Evolutionary conservation across 164 flowering plant species (phyloP).

Genomic region (Houttuynia cordata): DNA sequence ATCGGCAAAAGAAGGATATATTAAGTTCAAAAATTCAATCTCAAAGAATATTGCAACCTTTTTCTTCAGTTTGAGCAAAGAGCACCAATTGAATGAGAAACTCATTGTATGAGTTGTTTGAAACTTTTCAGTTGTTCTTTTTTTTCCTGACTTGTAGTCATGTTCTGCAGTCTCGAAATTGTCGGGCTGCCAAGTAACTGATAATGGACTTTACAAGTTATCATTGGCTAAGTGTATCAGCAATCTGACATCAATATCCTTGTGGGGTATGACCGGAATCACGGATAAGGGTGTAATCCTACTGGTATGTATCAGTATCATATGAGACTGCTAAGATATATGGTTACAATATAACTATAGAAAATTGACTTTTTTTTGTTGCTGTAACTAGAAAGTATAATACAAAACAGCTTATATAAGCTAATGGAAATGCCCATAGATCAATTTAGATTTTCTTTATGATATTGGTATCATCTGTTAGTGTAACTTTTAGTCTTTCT

Average conservation of each 20-base stretch:
- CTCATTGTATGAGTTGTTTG: too few relatives aligned
- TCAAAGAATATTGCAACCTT: not conserved
- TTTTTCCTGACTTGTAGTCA: conserved; percentile 1
- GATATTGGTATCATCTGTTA: too few relatives aligned
- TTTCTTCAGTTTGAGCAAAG: not conserved
- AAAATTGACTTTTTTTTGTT: too few relatives aligned
- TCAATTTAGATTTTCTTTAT: too few relatives aligned
- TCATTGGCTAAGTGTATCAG: conserved; percentile 67
- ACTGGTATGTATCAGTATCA: conserved; percentile 41
- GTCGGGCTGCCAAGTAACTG: conserved; percentile 97
- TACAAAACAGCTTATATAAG: too few relatives aligned
- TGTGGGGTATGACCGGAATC: conserved; percentile 92
- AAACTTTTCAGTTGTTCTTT: too few relatives aligned
- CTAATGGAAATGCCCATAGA: too few relatives aligned
- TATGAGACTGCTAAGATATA: not conserved
- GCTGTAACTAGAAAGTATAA: too few relatives aligned
- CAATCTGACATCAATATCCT: conserved; percentile 72
- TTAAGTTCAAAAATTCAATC: not conserved
- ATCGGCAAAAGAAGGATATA: not conserved
- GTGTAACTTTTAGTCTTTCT: too few relatives aligned
- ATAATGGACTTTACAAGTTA: conserved; percentile 55
- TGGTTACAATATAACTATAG: too few relatives aligned
- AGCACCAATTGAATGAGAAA: not conserved
- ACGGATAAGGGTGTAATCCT: conserved; percentile 80
- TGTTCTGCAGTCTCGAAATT: conserved; percentile 56